Conservation (phyloP, 495 filamentous ascomycete genomes). For the Extremus antarcticus region DNA sequence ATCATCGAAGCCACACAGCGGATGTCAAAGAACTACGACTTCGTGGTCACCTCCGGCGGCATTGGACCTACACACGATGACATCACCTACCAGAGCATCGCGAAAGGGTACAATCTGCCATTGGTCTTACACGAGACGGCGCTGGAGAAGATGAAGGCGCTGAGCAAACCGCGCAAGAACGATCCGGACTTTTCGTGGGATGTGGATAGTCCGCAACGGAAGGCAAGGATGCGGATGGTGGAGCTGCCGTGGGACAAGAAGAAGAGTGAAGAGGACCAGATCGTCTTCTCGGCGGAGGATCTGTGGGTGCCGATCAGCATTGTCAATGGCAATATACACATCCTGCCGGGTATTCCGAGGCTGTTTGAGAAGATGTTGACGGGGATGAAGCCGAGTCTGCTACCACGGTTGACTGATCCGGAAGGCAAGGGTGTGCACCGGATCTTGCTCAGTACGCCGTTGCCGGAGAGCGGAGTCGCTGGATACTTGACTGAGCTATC, state of each 20-base stretch:
- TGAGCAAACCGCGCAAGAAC: constrained; percentile 59
- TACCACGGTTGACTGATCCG: constrained; percentile 61
- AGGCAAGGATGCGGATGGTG: constrained; percentile 81
- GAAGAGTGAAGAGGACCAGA: constrained; percentile 53
- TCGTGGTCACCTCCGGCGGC: constrained; percentile 86
- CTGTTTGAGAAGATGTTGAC: constrained; percentile 72
- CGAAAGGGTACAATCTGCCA: constrained; percentile 70
- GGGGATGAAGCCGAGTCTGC: constrained; percentile 56
- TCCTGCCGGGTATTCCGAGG: constrained; percentile 80
- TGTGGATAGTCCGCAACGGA: constrained; percentile 61
- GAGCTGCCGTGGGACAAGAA: constrained; percentile 66
- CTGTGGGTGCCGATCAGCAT: constrained; percentile 84
- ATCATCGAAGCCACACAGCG: constrained; percentile 78
- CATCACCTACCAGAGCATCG: constrained; percentile 91
- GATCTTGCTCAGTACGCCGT: constrained; percentile 72
- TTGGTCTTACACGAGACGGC: constrained; percentile 66
- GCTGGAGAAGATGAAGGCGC: constrained; percentile 67
- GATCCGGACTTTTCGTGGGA: constrained; percentile 80
- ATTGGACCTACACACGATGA: constrained; percentile 98
- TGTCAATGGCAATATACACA: constrained; percentile 86
- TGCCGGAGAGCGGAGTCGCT: constrained; percentile 76
- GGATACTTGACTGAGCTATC: constrained; percentile 72
- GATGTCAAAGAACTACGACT: constrained; percentile 82
- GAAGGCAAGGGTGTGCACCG: constrained; percentile 68
- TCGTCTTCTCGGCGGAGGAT: constrained; percentile 64